Base-by-base conservation (phyloP, 2,329 filamentous ascomycete genomes). In the Orbilia brochopaga region DNA sequence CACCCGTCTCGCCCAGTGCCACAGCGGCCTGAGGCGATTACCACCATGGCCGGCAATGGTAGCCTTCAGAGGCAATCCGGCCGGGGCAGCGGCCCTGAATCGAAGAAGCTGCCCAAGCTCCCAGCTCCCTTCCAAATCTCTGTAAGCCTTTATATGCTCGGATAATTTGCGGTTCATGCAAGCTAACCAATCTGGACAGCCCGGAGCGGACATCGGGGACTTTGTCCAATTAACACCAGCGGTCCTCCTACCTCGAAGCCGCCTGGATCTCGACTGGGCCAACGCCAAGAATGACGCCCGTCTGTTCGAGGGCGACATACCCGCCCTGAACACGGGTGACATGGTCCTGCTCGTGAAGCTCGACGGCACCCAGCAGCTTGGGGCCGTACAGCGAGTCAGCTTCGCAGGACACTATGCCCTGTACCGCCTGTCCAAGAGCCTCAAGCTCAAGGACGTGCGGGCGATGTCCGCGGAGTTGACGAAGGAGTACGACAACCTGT, bases 171-270 rank as follows among this genome's bases (percentile, higher is more conserved):
- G n/a, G 1, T 15, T n/a, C 27, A 8, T 32, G 2, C 37, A 15
- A 32, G 35, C 58, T 62, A 53, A 62, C 32, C 2, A 10, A 54
- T 30, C 8, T 32, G 15, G n/a, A 23, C 21, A 72, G 67, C 24
- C 55, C 1, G 50, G 54, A 15, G 52, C 54, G 5, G 67, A 65
- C 6, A 61, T 65, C 42, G 67, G 52, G 7, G 60, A 72, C n/a
- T 48, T 35, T 17, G 35, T 60, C 19, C 10, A 8, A n/a, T n/a
- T 61, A n/a, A 42, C 10, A 11, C 55, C 60, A 3, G 11, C 48
- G 17, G 35, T 30, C 11, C 7, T 57, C 24, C 19, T 72, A 2
- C 60, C 60, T 15, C 59, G 60, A 17, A 23, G 32, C 5, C 23
- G 21, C 7, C 51, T 72, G 4, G 11, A 50, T 35, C 19, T 65